Base-by-base conservation (phyloP, 2,329 filamentous ascomycete genomes). In the Penicillium sp. region DNA sequence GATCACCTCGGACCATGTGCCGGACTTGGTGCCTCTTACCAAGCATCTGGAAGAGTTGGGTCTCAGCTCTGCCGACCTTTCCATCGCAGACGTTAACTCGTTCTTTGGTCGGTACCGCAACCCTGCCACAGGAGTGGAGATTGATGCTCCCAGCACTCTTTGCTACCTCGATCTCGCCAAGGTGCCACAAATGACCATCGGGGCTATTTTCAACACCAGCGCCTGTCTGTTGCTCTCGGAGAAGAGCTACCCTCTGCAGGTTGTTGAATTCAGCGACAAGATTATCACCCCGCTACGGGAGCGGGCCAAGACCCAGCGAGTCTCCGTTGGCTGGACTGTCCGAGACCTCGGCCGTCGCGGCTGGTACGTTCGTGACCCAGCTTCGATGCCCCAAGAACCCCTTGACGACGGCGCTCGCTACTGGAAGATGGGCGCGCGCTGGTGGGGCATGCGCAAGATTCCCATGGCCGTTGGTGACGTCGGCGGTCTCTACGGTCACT, bases 381-480 rank as follows among this genome's bases (percentile, higher is more conserved):
- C 65, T 4, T 71, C 59, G 63, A 77, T 67, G 57, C 63, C 65
- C 43, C 59, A 61, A 46, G 61, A 61, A 51, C 56, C 55, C 29
- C 47, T 63, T 1, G 84, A 88, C 67, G 81, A 86, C 61, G 84
- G 84, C 1, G 72, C 76, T 43, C 78, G 86, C 30, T 75, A 77
- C 65, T 94, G 90, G 90, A 94, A 94, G 78, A 88, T 91, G 87
- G 90, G 90, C 30, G 89, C 89, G 45, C 83, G 84, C 63, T 89
- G 85, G 76, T 93, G 90, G 90, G 90, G 90, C 35, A 91, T 91
- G 85, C 82, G 88, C 59, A 94, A 84, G 69, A 72, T 83, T 26
- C 81, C 81, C 2, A 78, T 84, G 58, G 79, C 78, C 13, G 72
- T 78, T 34, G 78, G 79, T 8, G 81, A 84, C 54, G 80, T 84